Evolutionary conservation across 2,329 filamentous ascomycete genomes (phyloP), one percentile per base, ranked within the genome.

Genomic region (Cladosporium sp.): DNA sequence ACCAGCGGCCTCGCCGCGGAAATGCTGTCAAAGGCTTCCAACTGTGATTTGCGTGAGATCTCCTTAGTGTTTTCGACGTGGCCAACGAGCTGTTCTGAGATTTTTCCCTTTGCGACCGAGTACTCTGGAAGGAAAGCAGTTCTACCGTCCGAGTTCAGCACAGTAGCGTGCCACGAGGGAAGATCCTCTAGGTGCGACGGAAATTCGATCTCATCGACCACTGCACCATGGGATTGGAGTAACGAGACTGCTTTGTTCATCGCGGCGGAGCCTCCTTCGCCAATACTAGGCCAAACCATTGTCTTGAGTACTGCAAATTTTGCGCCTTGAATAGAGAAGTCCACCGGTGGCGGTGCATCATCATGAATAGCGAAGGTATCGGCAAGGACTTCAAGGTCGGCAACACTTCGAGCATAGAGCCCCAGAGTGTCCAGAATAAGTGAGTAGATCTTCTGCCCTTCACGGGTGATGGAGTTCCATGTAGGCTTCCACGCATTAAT

Each of bases 361-460:
- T 84, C 81, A 1, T 68, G 56, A 0, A 86, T 58, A 0, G 67
- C 68, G 50, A 85, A 83, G 0, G 77, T 67, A 7, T 77, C 73
- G 1, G 76, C 70, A 0, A 86, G 61, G 0, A 84, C 62, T 29
- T 80, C 66, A 0, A 87, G 61, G 51, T 86, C 84, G 1, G 74
- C 74, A 0, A 83, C 69, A 5, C 70, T 74, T 0, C 83, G 75
- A 0, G 79, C 73, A 51, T 78, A 85, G 11, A 84, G 67, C 1
- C 84, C 83, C 0, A 84, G 58, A 0, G 83, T 86, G 57, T 86
- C 84, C 5, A 82, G 69, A 1, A 73, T 79, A 1, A 79, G 65
- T 0, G 79, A 78, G 56, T 78, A 83, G 2, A 80, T 68, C 61
- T 78, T 81, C 38, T 77, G 71, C 0, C 83, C 83, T 59, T 86